Percentiles rank a stretch among this genome's conserved stretches.
Evolutionary conservation across 495 filamentous ascomycete genomes (phyloP).

Genomic region (Aspergillus biplanus): DNA sequence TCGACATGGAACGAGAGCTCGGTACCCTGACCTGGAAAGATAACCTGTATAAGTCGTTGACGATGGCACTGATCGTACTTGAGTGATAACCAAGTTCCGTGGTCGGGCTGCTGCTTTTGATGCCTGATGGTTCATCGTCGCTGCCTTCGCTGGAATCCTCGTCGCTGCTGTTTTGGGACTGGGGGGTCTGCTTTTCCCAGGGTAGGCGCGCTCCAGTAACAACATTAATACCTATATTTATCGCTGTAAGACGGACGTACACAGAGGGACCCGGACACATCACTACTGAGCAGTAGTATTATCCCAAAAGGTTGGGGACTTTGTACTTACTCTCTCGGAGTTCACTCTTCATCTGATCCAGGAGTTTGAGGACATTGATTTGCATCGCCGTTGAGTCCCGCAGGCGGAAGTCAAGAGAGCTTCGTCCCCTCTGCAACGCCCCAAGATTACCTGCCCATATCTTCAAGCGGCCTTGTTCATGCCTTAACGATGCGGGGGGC

Average conservation of each 20-base stretch:
- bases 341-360: neutral
- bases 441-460: constrained; percentile 7
- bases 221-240: neutral
- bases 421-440: neutral
- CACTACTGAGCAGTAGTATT: no score
- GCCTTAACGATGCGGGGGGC: neutral
- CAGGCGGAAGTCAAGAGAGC: neutral
- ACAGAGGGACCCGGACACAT: no score
- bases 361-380: neutral
- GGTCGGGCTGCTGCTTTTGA: neutral
- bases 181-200: neutral
- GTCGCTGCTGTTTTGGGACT: neutral
- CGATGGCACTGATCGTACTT: neutral
- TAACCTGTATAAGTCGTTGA: neutral
- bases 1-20: neutral
- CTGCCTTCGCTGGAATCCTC: neutral
- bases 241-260: neutral
- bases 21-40: constrained; percentile 3
- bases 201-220: neutral
- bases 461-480: neutral
- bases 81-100: neutral
- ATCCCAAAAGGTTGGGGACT: no score
- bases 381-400: neutral
- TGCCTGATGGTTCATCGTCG: neutral
- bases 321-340: neutral